Base-by-base conservation (phyloP, 2,329 filamentous ascomycete species). In the Leptographium procerum region DNA sequence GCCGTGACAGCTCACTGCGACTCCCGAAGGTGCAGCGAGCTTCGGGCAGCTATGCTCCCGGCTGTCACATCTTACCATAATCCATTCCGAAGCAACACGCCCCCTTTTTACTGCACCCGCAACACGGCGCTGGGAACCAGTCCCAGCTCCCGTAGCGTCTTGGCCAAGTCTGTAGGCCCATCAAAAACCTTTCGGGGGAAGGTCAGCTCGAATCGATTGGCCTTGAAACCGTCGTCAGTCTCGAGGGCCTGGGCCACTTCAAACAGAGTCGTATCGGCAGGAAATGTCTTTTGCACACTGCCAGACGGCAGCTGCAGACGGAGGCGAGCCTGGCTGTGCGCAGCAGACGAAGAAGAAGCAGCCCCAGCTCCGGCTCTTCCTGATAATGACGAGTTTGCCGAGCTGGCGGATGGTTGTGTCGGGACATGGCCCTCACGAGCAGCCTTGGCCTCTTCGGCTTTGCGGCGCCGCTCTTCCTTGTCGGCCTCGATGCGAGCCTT, bases 401-500 rank as follows among this genome's bases (percentile, higher is more conserved):
- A 51, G 2, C 40, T 22, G 8, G 60, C 33, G 11, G 56, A 28
- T 13, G 57, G 22, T 31, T 43, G n/a, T 29, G 34, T 73, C 28
- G 81, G 73, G 19, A 76, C 74, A 57, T 82, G 78, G n/a, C 92
- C 91, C 64, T 91, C 89, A n/a, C 92, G 82, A 58, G 84, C 83
- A 0, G 91, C 91, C 74, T 92, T 95, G 65, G 90, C 88, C 59
- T 84, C 78, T 67, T 96, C 94, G 3, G 89, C 86, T 70, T 94
- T 95, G 63, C 87, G 80, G 63, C 88, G 85, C 57, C 94, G 85
- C 67, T 92, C 91, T 65, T 89, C 88, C 77, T 95, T 96, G 75
- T 97, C 91, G 16, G 88, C 91, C 65, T 94, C 91, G 63, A 99
- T 96, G 79, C 91, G 91, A 59, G 90, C 91, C 73, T 91, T 87